phyloP scores from a whole-genome alignment of 305 asterid genomes.

The Fraxinus sp. region DNA sequence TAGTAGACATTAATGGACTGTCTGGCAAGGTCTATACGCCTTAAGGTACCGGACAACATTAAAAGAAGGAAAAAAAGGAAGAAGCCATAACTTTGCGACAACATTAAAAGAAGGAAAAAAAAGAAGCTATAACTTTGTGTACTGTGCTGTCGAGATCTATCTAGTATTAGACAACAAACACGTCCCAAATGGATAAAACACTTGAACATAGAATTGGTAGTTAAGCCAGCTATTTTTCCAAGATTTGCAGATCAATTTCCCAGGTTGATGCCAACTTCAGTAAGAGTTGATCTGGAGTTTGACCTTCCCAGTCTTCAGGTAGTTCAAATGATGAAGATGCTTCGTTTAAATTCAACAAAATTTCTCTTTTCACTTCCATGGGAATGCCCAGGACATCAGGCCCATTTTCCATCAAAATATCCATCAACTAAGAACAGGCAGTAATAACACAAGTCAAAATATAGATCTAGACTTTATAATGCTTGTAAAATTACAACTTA shows the following conservation, averaged over 20 bases:
- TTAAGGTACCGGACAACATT: neutral
- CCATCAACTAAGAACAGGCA: conserved; percentile 58
- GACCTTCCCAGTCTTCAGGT: conserved; percentile 94
- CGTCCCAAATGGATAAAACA: neutral
- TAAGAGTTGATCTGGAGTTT: conserved; percentile 69
- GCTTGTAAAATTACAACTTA: neutral
- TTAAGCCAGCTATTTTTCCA: conserved; percentile 47
- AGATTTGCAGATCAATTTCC: conserved; percentile 76
- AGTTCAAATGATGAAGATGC: conserved; percentile 59
- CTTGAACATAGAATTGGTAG: conserved; percentile 15
- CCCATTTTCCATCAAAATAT: conserved; percentile 67
- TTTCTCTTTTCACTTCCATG: conserved; percentile 68
- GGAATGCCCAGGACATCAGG: conserved; percentile 66
- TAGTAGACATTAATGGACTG: neutral
- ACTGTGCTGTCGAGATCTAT: neutral
- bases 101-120: neutral
- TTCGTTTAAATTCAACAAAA: conserved; percentile 74
- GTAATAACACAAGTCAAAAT: conserved; percentile 19
- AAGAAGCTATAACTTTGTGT: neutral
- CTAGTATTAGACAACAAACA: neutral
- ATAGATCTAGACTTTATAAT: neutral
- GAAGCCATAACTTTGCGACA: neutral
- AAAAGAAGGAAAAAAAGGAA: neutral
- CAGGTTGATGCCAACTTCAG: conserved; percentile 86
- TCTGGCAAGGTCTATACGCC: neutral